Evolutionary conservation across 345 rosid species (phyloP).

Genomic region (Clausena lansium): DNA sequence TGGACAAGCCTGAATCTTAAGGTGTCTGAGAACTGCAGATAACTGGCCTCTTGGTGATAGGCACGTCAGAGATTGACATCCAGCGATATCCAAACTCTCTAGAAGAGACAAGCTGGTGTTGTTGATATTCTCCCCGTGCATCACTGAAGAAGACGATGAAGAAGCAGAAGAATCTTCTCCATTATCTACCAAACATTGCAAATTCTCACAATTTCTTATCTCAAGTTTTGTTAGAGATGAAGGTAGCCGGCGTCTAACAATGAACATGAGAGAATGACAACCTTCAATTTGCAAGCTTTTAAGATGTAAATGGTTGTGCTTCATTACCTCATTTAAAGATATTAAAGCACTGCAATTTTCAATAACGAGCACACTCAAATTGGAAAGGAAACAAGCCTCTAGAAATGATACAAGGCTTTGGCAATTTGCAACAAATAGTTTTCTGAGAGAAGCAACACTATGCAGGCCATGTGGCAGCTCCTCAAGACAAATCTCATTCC

Average conservation of each 20-base stretch:
- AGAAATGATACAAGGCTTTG: not conserved
- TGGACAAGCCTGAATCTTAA: not conserved
- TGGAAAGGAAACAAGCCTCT: not conserved
- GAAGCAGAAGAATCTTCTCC: not conserved
- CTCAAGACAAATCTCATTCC: not conserved
- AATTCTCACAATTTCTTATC: not conserved
- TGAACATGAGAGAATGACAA: not conserved
- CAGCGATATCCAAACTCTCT: constrained; percentile 1
- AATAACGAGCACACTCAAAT: not conserved
- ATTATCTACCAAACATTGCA: not conserved
- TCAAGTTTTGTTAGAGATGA: not conserved
- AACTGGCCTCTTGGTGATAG: constrained; percentile 15
- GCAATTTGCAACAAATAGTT: not conserved
- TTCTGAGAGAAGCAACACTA: not conserved
- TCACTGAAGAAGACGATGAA: not conserved
- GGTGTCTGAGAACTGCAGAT: constrained; percentile 10
- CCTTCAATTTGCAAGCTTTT: not conserved
- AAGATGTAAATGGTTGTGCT: not conserved
- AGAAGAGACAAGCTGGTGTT: constrained; percentile 2
- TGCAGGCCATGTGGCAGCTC: not conserved
- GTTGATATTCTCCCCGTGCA: not conserved
- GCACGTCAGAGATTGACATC: constrained; percentile 7
- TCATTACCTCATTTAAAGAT: not conserved
- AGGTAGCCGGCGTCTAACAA: not conserved
- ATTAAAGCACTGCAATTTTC: not conserved